These are phyloP conservation scores for Lentinula guzmanii DNA, from an alignment of 768 basidiomycete species.

Conservation along the genomic window DNA sequence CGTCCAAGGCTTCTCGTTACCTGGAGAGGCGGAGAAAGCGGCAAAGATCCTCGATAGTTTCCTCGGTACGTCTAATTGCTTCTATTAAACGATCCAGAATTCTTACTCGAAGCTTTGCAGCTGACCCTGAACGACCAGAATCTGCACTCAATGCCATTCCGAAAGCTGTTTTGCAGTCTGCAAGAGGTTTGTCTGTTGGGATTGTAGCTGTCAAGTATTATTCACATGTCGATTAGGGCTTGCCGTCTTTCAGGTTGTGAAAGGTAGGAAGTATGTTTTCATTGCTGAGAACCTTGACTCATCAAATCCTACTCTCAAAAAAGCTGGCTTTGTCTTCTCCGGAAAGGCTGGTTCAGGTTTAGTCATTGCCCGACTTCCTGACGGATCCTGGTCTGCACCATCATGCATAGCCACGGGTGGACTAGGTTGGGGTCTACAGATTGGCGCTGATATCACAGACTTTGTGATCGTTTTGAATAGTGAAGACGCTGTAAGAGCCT, in stretches of 20 bases:
- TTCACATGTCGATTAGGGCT: slow-evolving; percentile 49
- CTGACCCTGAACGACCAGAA: slow-evolving; percentile 80
- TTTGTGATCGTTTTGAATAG: slow-evolving; percentile 97
- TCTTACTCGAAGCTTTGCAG: slow-evolving; percentile 31
- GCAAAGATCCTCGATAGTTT: slow-evolving; percentile 88
- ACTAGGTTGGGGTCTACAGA: slow-evolving; percentile 91
- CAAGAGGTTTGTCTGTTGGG: slow-evolving; percentile 56
- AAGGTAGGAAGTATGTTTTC: not conserved
- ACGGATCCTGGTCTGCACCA: slow-evolving; percentile 96
- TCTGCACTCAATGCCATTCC: slow-evolving; percentile 93
- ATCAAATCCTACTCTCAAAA: not conserved
- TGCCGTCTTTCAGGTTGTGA: slow-evolving; percentile 90
- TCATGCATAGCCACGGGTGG: slow-evolving; percentile 97
- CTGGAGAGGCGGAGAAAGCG: slow-evolving; percentile 91
- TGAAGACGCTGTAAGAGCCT: slow-evolving; percentile 92
- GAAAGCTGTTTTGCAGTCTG: slow-evolving; percentile 83
- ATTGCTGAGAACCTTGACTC: not conserved
- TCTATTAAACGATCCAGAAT: not conserved
- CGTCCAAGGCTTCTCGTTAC: slow-evolving; percentile 80
- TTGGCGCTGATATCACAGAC: slow-evolving; percentile 92
- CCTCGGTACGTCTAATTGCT: slow-evolving; percentile 52
- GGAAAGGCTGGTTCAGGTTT: slow-evolving; percentile 63
- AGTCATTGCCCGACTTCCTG: slow-evolving; percentile 87
- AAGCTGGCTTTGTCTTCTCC: slow-evolving; percentile 92
- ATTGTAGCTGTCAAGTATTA: not conserved